Evolutionary conservation across 1,284 basidiomycete genomes (phyloP), one percentile per base, ranked within the genome.

Genomic region (Puccinia triticina): DNA sequence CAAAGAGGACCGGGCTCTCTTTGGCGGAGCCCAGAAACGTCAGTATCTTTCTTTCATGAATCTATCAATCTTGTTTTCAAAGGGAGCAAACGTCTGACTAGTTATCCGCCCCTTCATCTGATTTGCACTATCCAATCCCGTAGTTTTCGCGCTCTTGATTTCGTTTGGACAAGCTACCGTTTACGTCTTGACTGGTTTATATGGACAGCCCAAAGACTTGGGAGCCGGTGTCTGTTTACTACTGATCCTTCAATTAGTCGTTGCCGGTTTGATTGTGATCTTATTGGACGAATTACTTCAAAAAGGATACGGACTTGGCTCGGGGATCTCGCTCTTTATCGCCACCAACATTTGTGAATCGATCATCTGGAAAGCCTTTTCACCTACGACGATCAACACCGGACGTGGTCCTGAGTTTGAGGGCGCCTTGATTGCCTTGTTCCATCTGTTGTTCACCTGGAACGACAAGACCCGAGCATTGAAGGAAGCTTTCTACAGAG

Each of bases 291-390:
- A 99, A 88, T 93, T 99, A 83, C 93, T 99, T 83, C 96, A 98
- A 87, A 99, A 98, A 88, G 96, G 96, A 80, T 98, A 99, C 88
- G 96, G 96, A 88, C 93, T 99, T 83, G 96, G 96, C 82, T 97
- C 95, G 1, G 96, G 96, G 86, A 98, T 99, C 88, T 97, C 96
- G 83, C 92, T 98, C 84, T 99, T 98, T 91, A 98, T 98, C 85
- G 96, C 96, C 5, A 98, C 96, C 89, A 99, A 98, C 90, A 98
- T 98, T 85, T 99, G 97, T 89, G 96, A 99, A 88, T 94, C 93
- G 83, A 99, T 99, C 89, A 92, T 98, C 86, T 99, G 96, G 96
- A 99, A 99, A 88, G 96, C 96, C 1, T 98, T 99, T 89, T 96
- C 94, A 2, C 97, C 96, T 43, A 98, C 95, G 48, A 98, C 96